Evolutionary conservation across 805 yeast genomes (phyloP), one percentile per base, ranked within the genome.

Genomic region (Wickerhamiella australiensis): DNA sequence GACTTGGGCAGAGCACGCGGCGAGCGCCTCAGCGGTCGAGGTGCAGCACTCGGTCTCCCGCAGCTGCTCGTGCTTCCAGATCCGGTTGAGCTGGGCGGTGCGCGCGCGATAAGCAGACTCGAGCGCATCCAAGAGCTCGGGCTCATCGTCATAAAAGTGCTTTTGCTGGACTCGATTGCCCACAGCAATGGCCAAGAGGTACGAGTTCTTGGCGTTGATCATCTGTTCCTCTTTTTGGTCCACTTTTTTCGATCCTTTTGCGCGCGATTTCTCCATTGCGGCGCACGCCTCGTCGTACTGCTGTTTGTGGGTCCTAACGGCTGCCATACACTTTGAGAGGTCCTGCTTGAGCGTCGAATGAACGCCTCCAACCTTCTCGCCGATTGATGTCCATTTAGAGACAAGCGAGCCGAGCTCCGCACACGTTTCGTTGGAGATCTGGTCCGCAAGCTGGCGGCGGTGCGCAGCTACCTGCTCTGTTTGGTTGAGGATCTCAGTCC

Each of bases 111-210:
- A 84, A 55, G 88, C 68, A 57, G 81, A 85, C 68, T 92, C 98
- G 57, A 80, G 67, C n/a, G 56, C 75, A 65, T 90, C 97, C 53
- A 92, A 70, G 36, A 85, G 65, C 64, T 88, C 96, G 0, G 98
- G 98, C 22, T 87, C 68, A 64, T 92, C 97, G 67, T 90, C 96
- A 61, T 82, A 87, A 64, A 72, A 88, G 67, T 79, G 87, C 65
- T 92, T 92, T 65, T 90, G 97, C 66, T 92, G 92, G 52, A 88
- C 68, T 53, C 97, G 74, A 66, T 92, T 92, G 48, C 95, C 92
- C 23, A 85, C 77, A 58, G 79, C 83, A 61, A 92, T 80, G 56
- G 78, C 78, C 51, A 92, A 75, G 56, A 92, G 66, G 64, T 92
- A 92, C 26, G 74, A 74, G 66, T 90, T 90, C 64, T 92, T 92